Percentiles rank a stretch among this genome's conserved stretches.
Conservation (phyloP, 2,329 filamentous ascomycete species). For the Cadophora malorum region DNA sequence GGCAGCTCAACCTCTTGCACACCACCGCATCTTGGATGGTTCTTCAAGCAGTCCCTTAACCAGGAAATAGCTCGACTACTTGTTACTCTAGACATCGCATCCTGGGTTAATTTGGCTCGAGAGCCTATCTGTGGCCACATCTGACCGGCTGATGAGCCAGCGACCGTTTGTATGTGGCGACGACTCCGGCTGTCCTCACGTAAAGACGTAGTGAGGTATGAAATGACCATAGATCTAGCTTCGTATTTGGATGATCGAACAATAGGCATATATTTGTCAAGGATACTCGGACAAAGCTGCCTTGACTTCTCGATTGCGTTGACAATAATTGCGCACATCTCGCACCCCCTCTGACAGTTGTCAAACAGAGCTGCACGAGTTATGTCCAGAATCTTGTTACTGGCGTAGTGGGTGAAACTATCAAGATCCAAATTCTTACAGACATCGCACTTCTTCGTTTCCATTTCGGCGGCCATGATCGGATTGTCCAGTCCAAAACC, state of each 20-base stretch:
- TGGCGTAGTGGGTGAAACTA: too few relatives aligned
- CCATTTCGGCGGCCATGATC: neutral
- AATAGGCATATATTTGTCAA: neutral
- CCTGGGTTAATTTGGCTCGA: neutral
- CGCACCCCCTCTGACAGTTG: neutral
- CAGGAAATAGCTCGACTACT: neutral
- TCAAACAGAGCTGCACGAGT: neutral
- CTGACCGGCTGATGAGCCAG: neutral
- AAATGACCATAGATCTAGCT: neutral
- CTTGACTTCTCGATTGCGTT: neutral
- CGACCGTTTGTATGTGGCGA: neutral
- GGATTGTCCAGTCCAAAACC: neutral
- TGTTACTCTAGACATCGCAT: too few relatives aligned
- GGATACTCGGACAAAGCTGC: neutral
- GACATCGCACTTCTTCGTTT: neutral
- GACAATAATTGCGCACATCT: neutral
- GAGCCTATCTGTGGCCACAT: neutral
- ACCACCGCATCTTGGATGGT: neutral
- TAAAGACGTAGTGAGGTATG: too few relatives aligned
- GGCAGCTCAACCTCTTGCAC: neutral
- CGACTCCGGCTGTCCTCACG: too few relatives aligned
- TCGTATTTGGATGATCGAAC: neutral
- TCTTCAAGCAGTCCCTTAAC: neutral
- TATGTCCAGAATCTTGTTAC: too few relatives aligned
- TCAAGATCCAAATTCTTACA: neutral